Percentiles rank a stretch among this genome's conserved stretches.
Conservation (phyloP, 2,329 filamentous ascomycete genomes). For the Fusarium begoniae region DNA sequence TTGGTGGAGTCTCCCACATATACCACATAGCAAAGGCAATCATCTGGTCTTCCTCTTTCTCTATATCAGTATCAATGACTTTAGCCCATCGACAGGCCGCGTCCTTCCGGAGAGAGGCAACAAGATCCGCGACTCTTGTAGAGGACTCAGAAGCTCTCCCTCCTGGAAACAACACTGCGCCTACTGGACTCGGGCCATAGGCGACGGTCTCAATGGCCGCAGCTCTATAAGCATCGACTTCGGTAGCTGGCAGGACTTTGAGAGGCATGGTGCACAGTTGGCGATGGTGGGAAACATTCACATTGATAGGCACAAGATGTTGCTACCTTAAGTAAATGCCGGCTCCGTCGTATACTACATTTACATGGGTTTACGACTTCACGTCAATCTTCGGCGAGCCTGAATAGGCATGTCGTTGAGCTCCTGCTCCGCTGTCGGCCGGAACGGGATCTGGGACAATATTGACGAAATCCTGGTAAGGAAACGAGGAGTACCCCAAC, state of each 20-base stretch:
- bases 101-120: slow-evolving; percentile 34
- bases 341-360: background rate
- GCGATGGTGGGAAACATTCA: background rate
- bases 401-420: slow-evolving; percentile 27
- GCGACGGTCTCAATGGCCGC: slow-evolving; percentile 51
- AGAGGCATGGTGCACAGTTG: slow-evolving; percentile 49
- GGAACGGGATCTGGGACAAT: slow-evolving; percentile 8
- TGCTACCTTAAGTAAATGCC: background rate
- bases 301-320: background rate
- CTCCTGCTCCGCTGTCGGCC: slow-evolving; percentile 18
- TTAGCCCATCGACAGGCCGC: slow-evolving; percentile 48
- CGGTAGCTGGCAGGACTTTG: slow-evolving; percentile 46
- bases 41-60: slow-evolving; percentile 41
- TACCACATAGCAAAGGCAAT: slow-evolving; percentile 51
- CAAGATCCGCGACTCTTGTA: slow-evolving; percentile 35
- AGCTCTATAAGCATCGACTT: slow-evolving; percentile 48
- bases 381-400: slow-evolving; percentile 34
- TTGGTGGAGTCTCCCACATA: slow-evolving; percentile 41
- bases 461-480: background rate
- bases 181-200: slow-evolving; percentile 47
- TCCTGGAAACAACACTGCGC: slow-evolving; percentile 46
- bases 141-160: slow-evolving; percentile 33
- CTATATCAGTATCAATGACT: slow-evolving; percentile 47
- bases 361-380: background rate
- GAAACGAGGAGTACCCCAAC: background rate